Base-by-base conservation (phyloP, 441 rosid species). In the Populus trichocarpa region DNA sequence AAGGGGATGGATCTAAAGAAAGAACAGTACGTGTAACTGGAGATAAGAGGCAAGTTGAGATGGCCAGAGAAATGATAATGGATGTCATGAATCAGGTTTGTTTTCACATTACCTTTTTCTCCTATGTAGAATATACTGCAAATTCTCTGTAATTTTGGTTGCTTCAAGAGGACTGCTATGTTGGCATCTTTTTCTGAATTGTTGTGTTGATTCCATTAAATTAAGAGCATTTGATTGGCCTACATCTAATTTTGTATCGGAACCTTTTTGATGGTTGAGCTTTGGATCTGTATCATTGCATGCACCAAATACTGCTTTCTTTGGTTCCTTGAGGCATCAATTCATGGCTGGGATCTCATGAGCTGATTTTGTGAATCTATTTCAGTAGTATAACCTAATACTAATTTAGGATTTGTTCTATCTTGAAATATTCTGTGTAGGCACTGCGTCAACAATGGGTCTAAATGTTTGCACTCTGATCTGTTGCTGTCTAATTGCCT, bases 61-160 rank as follows among this genome's bases (percentile, higher is more conserved):
- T 89, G 46, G 98, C 98, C 20, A 86, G 82, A 25, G 97, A 89
- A 53, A 78, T 96, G 95, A 92, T 96, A 77, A 86, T 83, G 72
- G 98, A 96, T 72, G 97, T 90, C 70, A 91, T 96, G 97, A 86
- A 68, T 83, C 99, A 96, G 98, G 99, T 96, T 83, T 82, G 91
- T 81, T 75, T 32, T 78, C 76, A 73, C 59, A 30, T 76, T 57
- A 40, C 42, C 63, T 33, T 18, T 25, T 75, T n/a, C 68, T 59
- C 70, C 40, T 57, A 33, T 18, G 57, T 30, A 28, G 40, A 38
- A 14, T 0, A 35, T 3, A 30, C 14, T 25, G 28, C 42, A 28
- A 28, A 1, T 67, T 13, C 75, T 28, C 69, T 66, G n/a, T 25
- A 38, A 13, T 8, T 78, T 26, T 42, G 22, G 25, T 75, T 72